phyloP scores from a whole-genome alignment of 345 rosid genomes.

The Alliaria petiolata region DNA sequence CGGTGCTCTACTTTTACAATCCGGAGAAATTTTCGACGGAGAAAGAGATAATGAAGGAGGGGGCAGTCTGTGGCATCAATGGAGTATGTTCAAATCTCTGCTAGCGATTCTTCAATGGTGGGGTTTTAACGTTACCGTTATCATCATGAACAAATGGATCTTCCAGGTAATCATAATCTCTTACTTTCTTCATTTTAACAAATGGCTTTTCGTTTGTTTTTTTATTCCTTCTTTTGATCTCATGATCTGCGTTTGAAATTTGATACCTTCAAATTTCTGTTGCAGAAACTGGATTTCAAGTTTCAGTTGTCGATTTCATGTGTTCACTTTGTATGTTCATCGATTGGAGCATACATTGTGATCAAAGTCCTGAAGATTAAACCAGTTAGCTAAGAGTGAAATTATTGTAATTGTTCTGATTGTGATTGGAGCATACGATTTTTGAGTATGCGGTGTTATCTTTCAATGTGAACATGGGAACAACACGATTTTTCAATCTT shows the following conservation, averaged over 20 bases:
- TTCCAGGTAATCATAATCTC: constrained; percentile 54
- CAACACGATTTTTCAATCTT: too few species aligned
- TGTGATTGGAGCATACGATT: too few species aligned
- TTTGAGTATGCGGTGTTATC: too few species aligned
- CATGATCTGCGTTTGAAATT: constrained; percentile 2
- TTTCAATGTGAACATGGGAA: too few species aligned
- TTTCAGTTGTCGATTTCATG: constrained; percentile 90
- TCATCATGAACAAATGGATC: constrained; percentile 99
- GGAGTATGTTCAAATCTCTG: constrained; percentile 73
- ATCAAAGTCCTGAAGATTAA: constrained; percentile 89
- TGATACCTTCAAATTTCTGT: background rate
- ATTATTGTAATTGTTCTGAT: too few species aligned
- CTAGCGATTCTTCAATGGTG: constrained; percentile 98
- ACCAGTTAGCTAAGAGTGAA: too few species aligned
- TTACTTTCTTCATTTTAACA: too few species aligned
- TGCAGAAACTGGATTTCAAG: constrained; percentile 95
- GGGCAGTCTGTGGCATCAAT: constrained; percentile 21
- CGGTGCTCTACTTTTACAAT: background rate
- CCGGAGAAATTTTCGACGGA: constrained; percentile 2
- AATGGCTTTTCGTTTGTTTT: background rate
- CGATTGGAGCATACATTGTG: constrained; percentile 85
- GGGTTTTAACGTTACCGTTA: constrained; percentile 94
- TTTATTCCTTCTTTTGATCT: background rate
- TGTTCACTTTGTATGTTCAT: constrained; percentile 91
- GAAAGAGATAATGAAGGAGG: constrained; percentile 61